Conservation (phyloP, 805 yeast genomes). For the Cyberlindnera mycetangii region DNA sequence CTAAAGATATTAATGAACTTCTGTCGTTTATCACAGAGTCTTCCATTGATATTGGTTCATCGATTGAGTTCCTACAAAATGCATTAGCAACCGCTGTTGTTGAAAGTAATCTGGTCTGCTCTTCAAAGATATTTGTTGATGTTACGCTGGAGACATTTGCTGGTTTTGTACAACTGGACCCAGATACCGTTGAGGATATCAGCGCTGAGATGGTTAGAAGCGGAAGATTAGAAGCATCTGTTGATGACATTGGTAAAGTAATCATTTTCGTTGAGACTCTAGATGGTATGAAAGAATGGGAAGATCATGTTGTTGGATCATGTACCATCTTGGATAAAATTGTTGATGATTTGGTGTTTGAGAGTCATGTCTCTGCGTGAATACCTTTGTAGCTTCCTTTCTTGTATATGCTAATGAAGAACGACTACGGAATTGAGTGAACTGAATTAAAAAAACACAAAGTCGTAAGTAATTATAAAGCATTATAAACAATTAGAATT, state of each 20-base stretch:
- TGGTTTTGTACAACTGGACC: constrained; percentile 11
- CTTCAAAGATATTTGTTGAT: constrained; percentile 16
- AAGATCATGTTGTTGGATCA: constrained; percentile 22
- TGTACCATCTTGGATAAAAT: constrained; percentile 24
- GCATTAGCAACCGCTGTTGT: constrained; percentile 12
- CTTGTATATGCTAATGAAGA: too few relatives aligned
- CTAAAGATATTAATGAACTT: constrained; percentile 11
- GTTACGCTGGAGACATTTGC: constrained; percentile 16
- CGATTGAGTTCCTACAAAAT: constrained; percentile 3
- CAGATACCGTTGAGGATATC: constrained; percentile 7
- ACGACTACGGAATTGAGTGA: not conserved
- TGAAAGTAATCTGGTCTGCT: constrained; percentile 21
- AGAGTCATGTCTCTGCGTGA: not conserved
- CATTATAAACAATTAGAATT: not conserved
- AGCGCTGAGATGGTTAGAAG: constrained; percentile 21
- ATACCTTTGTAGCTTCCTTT: too few relatives aligned
- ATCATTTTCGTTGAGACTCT: constrained; percentile 15
- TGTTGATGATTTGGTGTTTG: constrained; percentile 14
- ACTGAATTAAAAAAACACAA: not conserved
- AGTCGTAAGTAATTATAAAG: constrained; percentile 3
- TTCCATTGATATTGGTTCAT: constrained; percentile 4
- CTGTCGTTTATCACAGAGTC: not conserved
- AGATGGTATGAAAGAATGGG: constrained; percentile 20
- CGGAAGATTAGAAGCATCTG: constrained; percentile 17
- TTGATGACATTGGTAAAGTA: constrained; percentile 25